These are phyloP conservation scores for Parasarocladium wereldwijsianum DNA, from an alignment of 2,329 filamentous ascomycete species.

Conservation along the genomic window DNA sequence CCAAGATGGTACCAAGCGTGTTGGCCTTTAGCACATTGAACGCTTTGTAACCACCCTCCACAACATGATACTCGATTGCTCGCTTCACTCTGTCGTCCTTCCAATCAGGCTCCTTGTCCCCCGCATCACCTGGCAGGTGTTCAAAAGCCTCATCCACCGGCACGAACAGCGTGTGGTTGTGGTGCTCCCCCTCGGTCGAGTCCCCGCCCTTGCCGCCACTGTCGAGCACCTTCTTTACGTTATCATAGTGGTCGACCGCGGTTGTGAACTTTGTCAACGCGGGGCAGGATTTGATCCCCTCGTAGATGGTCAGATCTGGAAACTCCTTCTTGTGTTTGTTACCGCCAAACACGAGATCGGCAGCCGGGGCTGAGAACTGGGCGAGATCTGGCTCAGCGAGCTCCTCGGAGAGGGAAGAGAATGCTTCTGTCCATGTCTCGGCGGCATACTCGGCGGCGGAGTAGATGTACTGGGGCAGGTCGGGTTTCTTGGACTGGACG, in stretches of 20 bases:
- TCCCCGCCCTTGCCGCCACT: conserved; percentile 31
- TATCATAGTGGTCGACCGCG: conserved; percentile 57
- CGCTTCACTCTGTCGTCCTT: too few species aligned
- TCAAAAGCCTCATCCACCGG: conserved; percentile 67
- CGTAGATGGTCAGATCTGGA: conserved; percentile 60
- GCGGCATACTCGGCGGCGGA: too few species aligned
- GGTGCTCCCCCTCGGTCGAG: too few species aligned
- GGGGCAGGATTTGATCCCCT: conserved; percentile 62
- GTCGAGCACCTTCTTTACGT: conserved; percentile 61
- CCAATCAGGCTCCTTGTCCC: conserved; percentile 54
- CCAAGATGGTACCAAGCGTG: conserved; percentile 58
- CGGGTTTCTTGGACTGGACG: too few species aligned
- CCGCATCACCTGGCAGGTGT: conserved; percentile 41
- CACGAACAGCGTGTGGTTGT: conserved; percentile 68
- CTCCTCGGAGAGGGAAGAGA: too few species aligned
- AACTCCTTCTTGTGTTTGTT: conserved; percentile 14
- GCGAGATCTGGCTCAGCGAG: too few species aligned
- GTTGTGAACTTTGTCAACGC: conserved; percentile 64
- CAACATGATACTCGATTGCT: conserved; percentile 62
- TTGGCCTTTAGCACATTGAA: conserved; percentile 51
- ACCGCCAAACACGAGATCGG: background rate
- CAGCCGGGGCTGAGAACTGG: too few species aligned
- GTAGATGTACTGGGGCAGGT: too few species aligned
- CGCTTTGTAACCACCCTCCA: conserved; percentile 50
- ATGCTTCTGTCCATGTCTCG: too few species aligned